Base-by-base conservation (phyloP, 768 basidiomycete genomes). In the Mycena rebaudengoi region DNA sequence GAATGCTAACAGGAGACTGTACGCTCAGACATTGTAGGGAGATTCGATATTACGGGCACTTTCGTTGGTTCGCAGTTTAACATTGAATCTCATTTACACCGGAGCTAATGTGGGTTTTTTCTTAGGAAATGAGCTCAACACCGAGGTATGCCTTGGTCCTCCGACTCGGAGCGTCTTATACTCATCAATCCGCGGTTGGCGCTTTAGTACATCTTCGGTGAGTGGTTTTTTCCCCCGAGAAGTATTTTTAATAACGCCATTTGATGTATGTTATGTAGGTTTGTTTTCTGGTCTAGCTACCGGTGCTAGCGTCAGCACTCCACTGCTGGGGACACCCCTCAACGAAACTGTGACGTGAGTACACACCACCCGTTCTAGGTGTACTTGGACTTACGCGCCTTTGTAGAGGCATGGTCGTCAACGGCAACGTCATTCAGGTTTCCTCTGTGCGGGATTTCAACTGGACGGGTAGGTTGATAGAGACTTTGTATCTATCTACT, bases 41-140 rank as follows among this genome's bases (percentile, higher is more conserved):
- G 56, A 21, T 18, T 58, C 7, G 56, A 58, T 33, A 32, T 58
- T 20, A 58, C 56, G 25, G 45, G 26, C 5, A 58, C 44, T 5
- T 58, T 58, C 10, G 33, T 58, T 30, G 56, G 56, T 48, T 13
- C 12, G 56, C 21, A 32, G 12, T 0, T 20, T 2, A 33, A 14
- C 21, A 7, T 20, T 35, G n/a, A n/a, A n/a, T n/a, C n/a, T n/a
- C n/a, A n/a, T n/a, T n/a, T n/a, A n/a, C n/a, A n/a, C n/a, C n/a
- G n/a, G n/a, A n/a, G n/a, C n/a, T n/a, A n/a, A n/a, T n/a, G n/a
- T n/a, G n/a, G n/a, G n/a, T n/a, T n/a, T n/a, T n/a, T n/a, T n/a
- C 18, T 21, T 30, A 54, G 53, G 53, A 14, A 26, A 13, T 18
- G 53, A 54, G 28, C 40, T 54, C 28, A 54, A 54, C 53, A 54